Percentiles rank a stretch among this genome's conserved stretches.
phyloP scores from a whole-genome alignment of 495 filamentous ascomycete species.

The Annulohypoxylon nitens region DNA sequence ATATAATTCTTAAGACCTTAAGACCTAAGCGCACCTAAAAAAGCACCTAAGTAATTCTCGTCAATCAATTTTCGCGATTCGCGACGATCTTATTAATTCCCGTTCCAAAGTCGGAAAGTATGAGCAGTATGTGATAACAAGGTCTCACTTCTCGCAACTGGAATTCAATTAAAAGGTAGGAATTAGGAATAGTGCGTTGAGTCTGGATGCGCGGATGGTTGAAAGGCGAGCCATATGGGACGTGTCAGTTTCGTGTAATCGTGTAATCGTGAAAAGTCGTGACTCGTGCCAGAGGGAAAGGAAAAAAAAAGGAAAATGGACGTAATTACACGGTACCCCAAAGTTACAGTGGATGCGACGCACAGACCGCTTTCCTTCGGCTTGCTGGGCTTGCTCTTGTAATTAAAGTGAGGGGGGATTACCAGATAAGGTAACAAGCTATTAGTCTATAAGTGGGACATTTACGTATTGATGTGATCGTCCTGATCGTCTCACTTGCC shows the following conservation, averaged over 20 bases:
- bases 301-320: constrained; percentile 2
- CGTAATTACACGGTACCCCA: neutral
- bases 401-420: constrained; percentile 40
- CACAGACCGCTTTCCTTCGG: constrained; percentile 36
- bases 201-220: constrained; percentile 30
- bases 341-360: constrained; percentile 13
- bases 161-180: constrained; percentile 55
- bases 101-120: constrained; percentile 48
- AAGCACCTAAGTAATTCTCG: constrained; percentile 40
- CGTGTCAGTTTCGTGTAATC: constrained; percentile 56
- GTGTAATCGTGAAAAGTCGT: constrained; percentile 48
- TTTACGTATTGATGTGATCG: constrained; percentile 11
- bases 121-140: neutral
- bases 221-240: constrained; percentile 40
- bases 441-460: constrained; percentile 11
- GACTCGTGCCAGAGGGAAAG: constrained; percentile 40
- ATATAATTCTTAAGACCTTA: neutral
- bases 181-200: constrained; percentile 54
- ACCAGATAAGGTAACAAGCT: constrained; percentile 25
- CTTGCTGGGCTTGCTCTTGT: neutral
- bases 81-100: constrained; percentile 55
- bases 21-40: neutral
- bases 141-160: constrained; percentile 29
- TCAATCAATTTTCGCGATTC: constrained; percentile 43
- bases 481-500: neutral